phyloP scores from a whole-genome alignment of 768 basidiomycete genomes.

The Aureoboletus auriporus region DNA sequence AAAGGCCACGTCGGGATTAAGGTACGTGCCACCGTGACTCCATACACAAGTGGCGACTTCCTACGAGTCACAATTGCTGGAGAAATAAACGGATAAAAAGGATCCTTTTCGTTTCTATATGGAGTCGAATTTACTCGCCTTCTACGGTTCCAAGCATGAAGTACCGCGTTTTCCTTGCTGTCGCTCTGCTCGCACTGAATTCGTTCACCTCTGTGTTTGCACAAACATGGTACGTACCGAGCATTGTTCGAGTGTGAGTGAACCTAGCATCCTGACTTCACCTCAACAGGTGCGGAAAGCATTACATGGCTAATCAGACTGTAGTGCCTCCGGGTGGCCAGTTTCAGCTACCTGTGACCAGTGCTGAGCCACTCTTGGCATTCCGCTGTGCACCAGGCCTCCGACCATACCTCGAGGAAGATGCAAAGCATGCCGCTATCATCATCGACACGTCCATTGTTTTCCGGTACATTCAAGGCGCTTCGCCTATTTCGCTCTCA shows the following conservation, averaged over 20 bases:
- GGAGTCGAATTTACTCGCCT: background rate
- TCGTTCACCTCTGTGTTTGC: conserved; percentile 5
- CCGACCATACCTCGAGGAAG: conserved; percentile 45
- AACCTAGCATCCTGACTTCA: background rate
- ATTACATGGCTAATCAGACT: conserved; percentile 39
- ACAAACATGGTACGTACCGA: conserved; percentile 23
- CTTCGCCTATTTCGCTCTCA: conserved; percentile 28
- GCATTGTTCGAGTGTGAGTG: background rate
- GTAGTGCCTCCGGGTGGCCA: conserved; percentile 44
- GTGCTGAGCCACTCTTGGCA: conserved; percentile 36
- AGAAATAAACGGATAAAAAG: no score
- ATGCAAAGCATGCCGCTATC: conserved; percentile 24
- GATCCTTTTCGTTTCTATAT: no score
- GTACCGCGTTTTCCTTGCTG: conserved; percentile 1
- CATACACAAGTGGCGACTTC: no score
- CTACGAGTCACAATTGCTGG: no score
- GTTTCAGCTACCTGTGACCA: conserved; percentile 36
- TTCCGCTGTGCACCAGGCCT: conserved; percentile 46
- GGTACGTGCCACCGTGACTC: no score
- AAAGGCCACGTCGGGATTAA: no score
- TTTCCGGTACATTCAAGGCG: conserved; percentile 31
- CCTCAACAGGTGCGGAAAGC: conserved; percentile 45
- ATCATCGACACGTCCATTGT: conserved; percentile 39
- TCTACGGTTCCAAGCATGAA: no score
- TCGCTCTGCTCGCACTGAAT: conserved; percentile 7